Evolutionary conservation across 208 protist species (phyloP).

Genomic region (Entamoeba dispar): DNA sequence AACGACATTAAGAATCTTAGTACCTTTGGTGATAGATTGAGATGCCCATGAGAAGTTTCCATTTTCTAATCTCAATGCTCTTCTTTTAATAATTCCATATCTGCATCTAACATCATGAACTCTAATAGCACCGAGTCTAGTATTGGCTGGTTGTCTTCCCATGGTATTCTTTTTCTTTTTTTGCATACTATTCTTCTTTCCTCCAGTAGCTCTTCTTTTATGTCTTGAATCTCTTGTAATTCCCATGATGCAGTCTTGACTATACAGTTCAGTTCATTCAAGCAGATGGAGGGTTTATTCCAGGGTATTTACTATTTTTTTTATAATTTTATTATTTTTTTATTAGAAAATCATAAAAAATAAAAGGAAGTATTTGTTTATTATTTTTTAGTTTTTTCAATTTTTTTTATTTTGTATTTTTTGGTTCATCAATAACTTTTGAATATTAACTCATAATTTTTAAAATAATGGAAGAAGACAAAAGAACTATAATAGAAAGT

Average conservation of each 20-base stretch:
- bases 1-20: slow-evolving; percentile 85
- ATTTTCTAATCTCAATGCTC: slow-evolving; percentile 82
- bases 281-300: no score
- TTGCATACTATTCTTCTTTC: slow-evolving; percentile 58
- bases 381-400: no score
- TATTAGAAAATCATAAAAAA: no score
- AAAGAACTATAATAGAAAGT: not conserved
- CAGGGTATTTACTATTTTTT: no score
- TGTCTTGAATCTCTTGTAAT: slow-evolving; percentile 81
- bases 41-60: slow-evolving; percentile 90
- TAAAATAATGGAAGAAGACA: not conserved
- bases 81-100: slow-evolving; percentile 88
- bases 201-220: slow-evolving; percentile 88
- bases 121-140: slow-evolving; percentile 59
- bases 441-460: no score
- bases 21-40: slow-evolving; percentile 55
- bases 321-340: no score
- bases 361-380: no score
- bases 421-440: no score
- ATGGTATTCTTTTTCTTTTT: slow-evolving; percentile 87
- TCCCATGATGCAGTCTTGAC: slow-evolving; percentile 50
- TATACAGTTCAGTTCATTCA: not conserved
- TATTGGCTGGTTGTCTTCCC: slow-evolving; percentile 77
- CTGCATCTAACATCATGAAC: slow-evolving; percentile 58
- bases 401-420: no score